Percentiles rank a stretch among this genome's conserved stretches.
These are phyloP conservation scores for Dactylellina haptotyla DNA, from an alignment of 2,329 filamentous ascomycete genomes.

Conservation along the genomic window DNA sequence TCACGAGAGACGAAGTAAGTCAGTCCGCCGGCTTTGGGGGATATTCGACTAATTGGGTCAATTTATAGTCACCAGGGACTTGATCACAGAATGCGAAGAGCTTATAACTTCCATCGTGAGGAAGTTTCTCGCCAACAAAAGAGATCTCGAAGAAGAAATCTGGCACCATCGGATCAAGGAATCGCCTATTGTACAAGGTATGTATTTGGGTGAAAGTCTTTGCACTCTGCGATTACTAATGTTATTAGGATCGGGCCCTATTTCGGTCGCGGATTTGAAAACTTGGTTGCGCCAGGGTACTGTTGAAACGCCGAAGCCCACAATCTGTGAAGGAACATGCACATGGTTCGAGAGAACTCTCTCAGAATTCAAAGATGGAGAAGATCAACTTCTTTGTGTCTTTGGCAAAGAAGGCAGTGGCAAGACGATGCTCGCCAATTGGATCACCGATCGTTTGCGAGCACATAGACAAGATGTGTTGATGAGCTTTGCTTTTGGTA, in stretches of 20 bases:
- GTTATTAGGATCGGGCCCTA: conserved; percentile 18
- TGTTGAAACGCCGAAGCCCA: conserved; percentile 11
- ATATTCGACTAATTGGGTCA: neutral
- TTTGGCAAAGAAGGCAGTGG: conserved; percentile 34
- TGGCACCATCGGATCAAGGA: conserved; percentile 32
- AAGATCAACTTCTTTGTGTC: conserved; percentile 35
- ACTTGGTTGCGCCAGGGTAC: conserved; percentile 38
- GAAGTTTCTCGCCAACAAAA: conserved; percentile 24
- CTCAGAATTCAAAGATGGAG: conserved; percentile 37
- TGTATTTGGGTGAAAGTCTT: neutral
- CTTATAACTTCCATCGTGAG: conserved; percentile 29
- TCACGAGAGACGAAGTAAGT: conserved; percentile 15
- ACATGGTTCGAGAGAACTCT: conserved; percentile 47
- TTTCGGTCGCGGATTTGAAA: conserved; percentile 32
- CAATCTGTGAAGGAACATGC: conserved; percentile 45
- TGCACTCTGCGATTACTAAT: neutral
- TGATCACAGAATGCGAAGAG: conserved; percentile 32
- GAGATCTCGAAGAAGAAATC: conserved; percentile 23
- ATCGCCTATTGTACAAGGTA: conserved; percentile 45
- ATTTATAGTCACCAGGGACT: conserved; percentile 11
- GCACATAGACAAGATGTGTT: conserved; percentile 37
- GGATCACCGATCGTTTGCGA: conserved; percentile 33
- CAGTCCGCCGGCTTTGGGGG: neutral
- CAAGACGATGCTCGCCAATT: conserved; percentile 41
- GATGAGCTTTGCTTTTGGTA: conserved; percentile 41